Base-by-base conservation (phyloP, 805 yeast species). In the Candida xiaguanensis region DNA sequence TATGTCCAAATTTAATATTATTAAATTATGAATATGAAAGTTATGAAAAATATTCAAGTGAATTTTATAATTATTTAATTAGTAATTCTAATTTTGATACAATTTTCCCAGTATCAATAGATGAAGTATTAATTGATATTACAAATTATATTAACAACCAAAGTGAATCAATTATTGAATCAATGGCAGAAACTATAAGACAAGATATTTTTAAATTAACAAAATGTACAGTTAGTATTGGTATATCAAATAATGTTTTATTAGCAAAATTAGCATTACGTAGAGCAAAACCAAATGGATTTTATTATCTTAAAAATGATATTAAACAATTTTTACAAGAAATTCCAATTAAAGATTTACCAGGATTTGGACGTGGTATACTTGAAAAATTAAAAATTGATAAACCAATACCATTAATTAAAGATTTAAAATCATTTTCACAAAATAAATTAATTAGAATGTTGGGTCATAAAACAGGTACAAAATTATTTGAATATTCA, bases 41-140 rank as follows among this genome's bases (percentile, higher is more conserved):
- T 5, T 89, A 89, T 53, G 93, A 85, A 54, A 49, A 53, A 23
- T 72, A 74, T 14, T 86, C 97, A 0, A 67, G 72, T 18, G 59
- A 59, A 7, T 77, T 93, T 38, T 93, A 89, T 57, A 67, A 77
- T 2, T 70, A 74, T 11, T 60, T 93, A 34, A 41, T 78, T 1
- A 57, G 63, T 0, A 52, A 70, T n/a, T 53, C 64, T 0, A 64
- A 63, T 27, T 70, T 80, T 34, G 75, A 67, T 44, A 46, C 58
- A 6, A 65, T 89, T 2, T 69, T 80, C 22, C 98, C 98, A 0
- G 86, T 93, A 1, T 88, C 95, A 44, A 80, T 93, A 3, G 98
- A 93, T 58, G 99, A 93, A 54, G 96, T 89, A 0, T 62, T 93
- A n/a, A 55, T 87, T 8, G 95, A 87, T 49, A 69, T 82, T 1